A percentile compares a stretch with the other conserved stretches of the same genome.
phyloP scores from a whole-genome alignment of 139 green algal genomes.

The Limnomonas spitsbergensis region DNA sequence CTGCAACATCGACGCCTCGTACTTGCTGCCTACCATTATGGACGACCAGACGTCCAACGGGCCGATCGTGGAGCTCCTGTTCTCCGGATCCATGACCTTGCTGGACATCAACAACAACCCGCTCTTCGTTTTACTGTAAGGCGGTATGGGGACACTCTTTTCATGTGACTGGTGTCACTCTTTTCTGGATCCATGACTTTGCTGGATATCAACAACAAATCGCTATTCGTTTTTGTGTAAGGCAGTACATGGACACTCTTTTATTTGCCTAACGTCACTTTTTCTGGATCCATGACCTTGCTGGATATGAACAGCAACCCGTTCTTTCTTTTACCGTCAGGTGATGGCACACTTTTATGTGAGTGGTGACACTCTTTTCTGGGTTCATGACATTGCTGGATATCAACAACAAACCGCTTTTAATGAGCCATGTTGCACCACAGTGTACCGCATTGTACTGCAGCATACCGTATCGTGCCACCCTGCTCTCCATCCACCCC shows the following conservation, averaged over 20 bases:
- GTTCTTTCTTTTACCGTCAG: background rate
- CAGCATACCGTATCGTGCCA: no score
- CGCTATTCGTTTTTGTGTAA: background rate
- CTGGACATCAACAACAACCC: background rate
- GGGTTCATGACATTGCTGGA: background rate
- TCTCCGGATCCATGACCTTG: background rate
- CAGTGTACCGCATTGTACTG: no score
- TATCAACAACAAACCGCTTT: background rate
- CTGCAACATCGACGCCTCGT: constrained; percentile 1
- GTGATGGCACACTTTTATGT: background rate
- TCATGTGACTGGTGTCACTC: background rate
- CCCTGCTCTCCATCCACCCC: no score
- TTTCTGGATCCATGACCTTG: background rate
- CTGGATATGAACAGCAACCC: background rate
- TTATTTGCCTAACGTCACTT: background rate
- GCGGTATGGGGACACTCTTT: background rate
- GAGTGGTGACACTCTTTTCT: background rate
- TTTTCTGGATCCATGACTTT: background rate
- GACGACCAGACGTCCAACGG: background rate
- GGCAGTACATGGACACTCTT: background rate
- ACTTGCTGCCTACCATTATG: background rate
- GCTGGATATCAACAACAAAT: background rate
- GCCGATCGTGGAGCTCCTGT: background rate
- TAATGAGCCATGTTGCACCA: no score
- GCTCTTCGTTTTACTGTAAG: background rate